Evolutionary conservation across 148 eudicot species (phyloP).

Genomic region (Gaultheria prostrata): DNA sequence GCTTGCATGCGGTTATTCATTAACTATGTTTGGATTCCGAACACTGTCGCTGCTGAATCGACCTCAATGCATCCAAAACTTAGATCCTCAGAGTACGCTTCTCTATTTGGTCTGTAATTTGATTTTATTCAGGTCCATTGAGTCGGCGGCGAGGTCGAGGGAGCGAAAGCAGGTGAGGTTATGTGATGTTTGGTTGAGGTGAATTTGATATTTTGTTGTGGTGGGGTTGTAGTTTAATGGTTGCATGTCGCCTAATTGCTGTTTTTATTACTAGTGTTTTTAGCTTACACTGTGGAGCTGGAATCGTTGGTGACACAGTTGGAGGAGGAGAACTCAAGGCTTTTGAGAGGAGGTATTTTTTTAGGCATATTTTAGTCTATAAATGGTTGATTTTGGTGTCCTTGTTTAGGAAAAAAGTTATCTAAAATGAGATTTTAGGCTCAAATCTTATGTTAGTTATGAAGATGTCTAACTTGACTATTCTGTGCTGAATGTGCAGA

Average conservation of each 20-base stretch:
- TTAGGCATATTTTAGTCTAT: background rate
- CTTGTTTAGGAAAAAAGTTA: too few relatives aligned
- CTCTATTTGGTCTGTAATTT: too few relatives aligned
- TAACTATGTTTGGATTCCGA: background rate
- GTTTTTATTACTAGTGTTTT: background rate
- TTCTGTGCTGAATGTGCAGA: background rate
- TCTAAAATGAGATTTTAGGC: background rate
- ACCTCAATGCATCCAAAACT: too few relatives aligned
- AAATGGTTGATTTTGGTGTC: background rate
- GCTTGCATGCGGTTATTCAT: background rate
- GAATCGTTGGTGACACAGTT: slow-evolving; percentile 27
- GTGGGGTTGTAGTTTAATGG: background rate
- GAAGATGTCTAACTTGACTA: background rate
- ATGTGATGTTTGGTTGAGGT: background rate
- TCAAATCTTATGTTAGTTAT: background rate
- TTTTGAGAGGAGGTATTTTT: slow-evolving; percentile 22
- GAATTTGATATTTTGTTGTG: background rate
- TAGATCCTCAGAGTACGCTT: too few relatives aligned
- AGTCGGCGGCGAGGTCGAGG: slow-evolving; percentile 65
- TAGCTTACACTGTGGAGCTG: slow-evolving; percentile 30
- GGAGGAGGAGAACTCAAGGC: slow-evolving; percentile 31
- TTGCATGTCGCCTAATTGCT: background rate
- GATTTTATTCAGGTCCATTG: background rate
- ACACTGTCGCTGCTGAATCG: too few relatives aligned
- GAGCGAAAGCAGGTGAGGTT: slow-evolving; percentile 57